Evolutionary conservation across 1,139 yeast species (phyloP).

Genomic region (Scheffersomyces titani): DNA sequence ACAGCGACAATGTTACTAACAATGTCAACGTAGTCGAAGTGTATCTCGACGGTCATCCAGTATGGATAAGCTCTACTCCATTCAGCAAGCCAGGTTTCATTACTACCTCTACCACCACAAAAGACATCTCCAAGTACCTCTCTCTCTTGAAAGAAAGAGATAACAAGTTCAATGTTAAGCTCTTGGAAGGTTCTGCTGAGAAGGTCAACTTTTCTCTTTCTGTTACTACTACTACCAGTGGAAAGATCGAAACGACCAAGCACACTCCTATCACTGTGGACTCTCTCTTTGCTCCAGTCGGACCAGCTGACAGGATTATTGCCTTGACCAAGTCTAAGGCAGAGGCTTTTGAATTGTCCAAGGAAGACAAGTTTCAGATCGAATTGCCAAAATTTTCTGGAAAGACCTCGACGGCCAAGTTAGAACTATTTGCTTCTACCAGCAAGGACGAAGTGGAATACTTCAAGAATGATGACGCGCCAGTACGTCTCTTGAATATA

Average conservation of each 20-base stretch:
- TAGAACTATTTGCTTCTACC: conserved; percentile 27
- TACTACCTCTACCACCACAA: background rate
- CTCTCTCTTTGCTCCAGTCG: background rate
- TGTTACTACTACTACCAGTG: conserved; percentile 1
- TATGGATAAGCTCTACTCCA: conserved; percentile 6
- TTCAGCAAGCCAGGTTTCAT: background rate
- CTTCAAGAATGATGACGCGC: conserved; percentile 20
- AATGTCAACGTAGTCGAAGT: conserved; percentile 6
- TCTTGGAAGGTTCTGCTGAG: conserved; percentile 5
- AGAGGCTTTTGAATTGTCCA: background rate
- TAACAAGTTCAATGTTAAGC: conserved; percentile 1
- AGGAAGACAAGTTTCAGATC: background rate
- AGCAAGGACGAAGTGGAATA: conserved; percentile 22
- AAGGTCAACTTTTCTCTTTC: conserved; percentile 4
- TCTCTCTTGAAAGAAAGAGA: conserved; percentile 2
- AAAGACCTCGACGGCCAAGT: conserved; percentile 25
- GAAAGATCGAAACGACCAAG: background rate
- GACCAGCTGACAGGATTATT: background rate
- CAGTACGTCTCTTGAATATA: conserved; percentile 26
- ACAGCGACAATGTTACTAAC: background rate
- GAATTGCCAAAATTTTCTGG: conserved; percentile 17
- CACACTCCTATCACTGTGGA: background rate
- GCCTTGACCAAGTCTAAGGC: background rate
- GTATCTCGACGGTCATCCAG: conserved; percentile 6
- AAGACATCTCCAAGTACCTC: conserved; percentile 4